Base-by-base conservation (phyloP, 2,329 filamentous ascomycete genomes). In the Diaporthe humulicola region DNA sequence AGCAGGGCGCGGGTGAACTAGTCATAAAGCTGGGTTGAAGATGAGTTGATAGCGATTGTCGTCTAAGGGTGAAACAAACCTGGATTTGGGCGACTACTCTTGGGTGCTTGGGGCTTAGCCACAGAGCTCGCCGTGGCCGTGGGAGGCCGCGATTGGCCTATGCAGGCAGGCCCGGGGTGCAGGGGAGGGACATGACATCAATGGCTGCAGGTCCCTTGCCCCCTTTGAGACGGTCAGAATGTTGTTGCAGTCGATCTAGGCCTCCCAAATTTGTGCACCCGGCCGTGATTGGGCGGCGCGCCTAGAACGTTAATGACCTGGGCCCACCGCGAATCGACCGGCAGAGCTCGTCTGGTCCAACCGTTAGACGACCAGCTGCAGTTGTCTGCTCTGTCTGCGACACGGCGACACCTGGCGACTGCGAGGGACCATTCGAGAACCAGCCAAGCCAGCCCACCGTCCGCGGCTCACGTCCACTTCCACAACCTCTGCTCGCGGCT, bases 171-270 rank as follows among this genome's bases (percentile, higher is more conserved):
- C 61, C 61, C 30, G 25, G 61, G 30, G 58, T 40, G 38, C 30
- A 22, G 28, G 54, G n/a, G n/a, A n/a, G n/a, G n/a, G n/a, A n/a
- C n/a, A n/a, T 74, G 72, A 74, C 72, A 70, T 74, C 72, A 70
- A 66, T 58, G 72, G 72, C 64, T 70, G 52, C 64, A 73, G 64
- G 72, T 57, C 30, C 61, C 30, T 67, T 25, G 28, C 28, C 61
- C 61, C 61, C 61, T 67, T 67, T 67, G 42, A 67, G 61, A 67
- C 30, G 61, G 22, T 45, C 58, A 40, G 58, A 30, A 45, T 45
- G 60, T 28, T 64, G 60, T 28, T 30, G 60, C 45, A 28, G 64
- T 36, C 48, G 64, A 69, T 69, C 64, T 50, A 54, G 64, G 64
- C 64, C 64, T 69, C 48, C 48, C 48, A 54, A 69, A 54, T 54